Evolutionary conservation across 768 basidiomycete species (phyloP).

Genomic region (Coprinopsis strossmayeri): DNA sequence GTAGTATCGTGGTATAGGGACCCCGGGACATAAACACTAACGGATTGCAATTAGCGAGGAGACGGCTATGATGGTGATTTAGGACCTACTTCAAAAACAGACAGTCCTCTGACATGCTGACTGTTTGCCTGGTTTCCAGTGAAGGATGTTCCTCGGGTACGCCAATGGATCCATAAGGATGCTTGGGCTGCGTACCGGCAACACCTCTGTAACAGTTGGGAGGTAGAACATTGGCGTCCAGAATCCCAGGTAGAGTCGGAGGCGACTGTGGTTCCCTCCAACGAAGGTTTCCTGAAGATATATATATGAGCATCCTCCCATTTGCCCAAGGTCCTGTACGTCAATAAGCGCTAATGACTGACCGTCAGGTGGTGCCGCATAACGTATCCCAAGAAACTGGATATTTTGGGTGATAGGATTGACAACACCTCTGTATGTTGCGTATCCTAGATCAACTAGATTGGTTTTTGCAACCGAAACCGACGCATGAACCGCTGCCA

Average conservation of each 20-base stretch:
- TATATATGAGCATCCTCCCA: too few species aligned
- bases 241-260: background rate
- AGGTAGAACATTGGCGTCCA: conserved; percentile 1
- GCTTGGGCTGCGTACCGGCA: conserved; percentile 3
- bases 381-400: conserved; percentile 37
- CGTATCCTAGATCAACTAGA: conserved; percentile 36
- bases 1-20: conserved; percentile 12
- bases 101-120: conserved; percentile 28
- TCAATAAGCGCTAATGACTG: conserved; percentile 4
- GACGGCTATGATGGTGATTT: background rate
- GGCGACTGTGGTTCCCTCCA: conserved; percentile 10
- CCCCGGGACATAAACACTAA: conserved; percentile 31
- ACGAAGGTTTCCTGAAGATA: conserved; percentile 7
- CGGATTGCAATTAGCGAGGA: background rate
- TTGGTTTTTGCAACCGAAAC: too few species aligned
- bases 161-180: conserved; percentile 13
- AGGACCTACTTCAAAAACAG: conserved; percentile 26
- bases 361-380: conserved; percentile 46
- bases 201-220: conserved; percentile 5
- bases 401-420: conserved; percentile 27
- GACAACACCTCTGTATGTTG: conserved; percentile 33
- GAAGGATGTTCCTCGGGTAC: background rate
- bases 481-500: too few species aligned
- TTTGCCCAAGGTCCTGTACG: background rate
- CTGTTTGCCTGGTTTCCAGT: conserved; percentile 4